Evolutionary conservation across 768 basidiomycete genomes (phyloP).

Genomic region (Stropharia rugosoannulata): DNA sequence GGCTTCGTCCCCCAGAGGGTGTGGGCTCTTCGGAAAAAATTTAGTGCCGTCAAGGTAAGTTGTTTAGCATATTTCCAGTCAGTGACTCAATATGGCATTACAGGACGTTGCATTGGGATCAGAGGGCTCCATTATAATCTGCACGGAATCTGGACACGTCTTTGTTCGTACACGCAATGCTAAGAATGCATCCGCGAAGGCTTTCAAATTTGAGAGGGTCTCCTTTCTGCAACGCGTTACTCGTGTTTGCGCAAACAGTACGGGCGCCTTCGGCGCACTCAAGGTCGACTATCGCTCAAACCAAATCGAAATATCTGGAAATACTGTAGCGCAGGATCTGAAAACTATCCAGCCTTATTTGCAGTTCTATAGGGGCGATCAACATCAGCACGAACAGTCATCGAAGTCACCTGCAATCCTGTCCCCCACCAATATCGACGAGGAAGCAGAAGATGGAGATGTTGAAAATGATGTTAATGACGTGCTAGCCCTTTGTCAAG

Average conservation of each 20-base stretch:
- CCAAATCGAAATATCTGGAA: conserved; percentile 54
- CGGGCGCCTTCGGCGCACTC: conserved; percentile 87
- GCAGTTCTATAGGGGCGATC: conserved; percentile 16
- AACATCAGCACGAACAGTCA: background rate
- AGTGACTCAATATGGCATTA: background rate
- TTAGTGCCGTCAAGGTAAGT: conserved; percentile 75
- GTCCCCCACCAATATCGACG: conserved; percentile 20
- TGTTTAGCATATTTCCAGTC: background rate
- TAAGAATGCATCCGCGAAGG: conserved; percentile 37
- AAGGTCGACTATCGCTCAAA: conserved; percentile 67
- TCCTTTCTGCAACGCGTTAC: conserved; percentile 84
- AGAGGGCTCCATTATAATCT: conserved; percentile 87
- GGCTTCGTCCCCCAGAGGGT: conserved; percentile 81
- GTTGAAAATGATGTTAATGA: conserved; percentile 36
- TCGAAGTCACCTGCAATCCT: background rate
- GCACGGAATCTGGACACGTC: conserved; percentile 93
- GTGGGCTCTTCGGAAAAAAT: conserved; percentile 87
- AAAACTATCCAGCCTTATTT: conserved; percentile 65
- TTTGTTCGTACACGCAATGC: conserved; percentile 72
- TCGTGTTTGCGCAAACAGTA: conserved; percentile 80
- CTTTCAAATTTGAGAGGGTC: conserved; percentile 78
- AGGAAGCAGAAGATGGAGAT: conserved; percentile 35
- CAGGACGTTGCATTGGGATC: conserved; percentile 88
- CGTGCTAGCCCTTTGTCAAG: conserved; percentile 31
- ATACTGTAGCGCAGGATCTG: conserved; percentile 64